Percentiles rank a stretch among this genome's conserved stretches.
Conservation (phyloP, 768 basidiomycete species). For the Suillus bovinus region DNA sequence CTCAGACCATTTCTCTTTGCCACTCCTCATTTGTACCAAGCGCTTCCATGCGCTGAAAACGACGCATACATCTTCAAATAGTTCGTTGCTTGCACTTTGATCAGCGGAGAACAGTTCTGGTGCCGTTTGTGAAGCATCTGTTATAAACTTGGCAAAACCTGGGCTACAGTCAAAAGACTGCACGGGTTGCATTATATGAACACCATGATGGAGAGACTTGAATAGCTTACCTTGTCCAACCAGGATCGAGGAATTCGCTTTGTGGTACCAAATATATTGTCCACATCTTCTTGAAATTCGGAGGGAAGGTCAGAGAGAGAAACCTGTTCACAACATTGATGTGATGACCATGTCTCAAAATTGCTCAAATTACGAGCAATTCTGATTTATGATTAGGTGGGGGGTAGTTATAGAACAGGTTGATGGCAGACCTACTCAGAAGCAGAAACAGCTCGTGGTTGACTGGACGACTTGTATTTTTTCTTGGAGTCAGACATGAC, state of each 20-base stretch:
- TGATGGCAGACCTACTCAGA: conserved; percentile 46
- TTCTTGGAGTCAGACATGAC: conserved; percentile 12
- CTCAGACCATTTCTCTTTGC: conserved; percentile 51
- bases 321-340: conserved; percentile 52
- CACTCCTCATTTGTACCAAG: conserved; percentile 42
- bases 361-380: conserved; percentile 48
- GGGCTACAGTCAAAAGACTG: conserved; percentile 5
- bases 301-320: conserved; percentile 46
- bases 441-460: conserved; percentile 43
- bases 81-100: conserved; percentile 17
- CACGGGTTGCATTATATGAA: not conserved
- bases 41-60: conserved; percentile 49
- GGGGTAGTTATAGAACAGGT: not conserved
- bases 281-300: conserved; percentile 37
- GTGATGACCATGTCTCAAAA: conserved; percentile 53
- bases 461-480: conserved; percentile 17
- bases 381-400: conserved; percentile 27
- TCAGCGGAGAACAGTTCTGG: conserved; percentile 42
- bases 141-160: conserved; percentile 21
- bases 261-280: conserved; percentile 39
- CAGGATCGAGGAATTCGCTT: conserved; percentile 41
- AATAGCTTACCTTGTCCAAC: conserved; percentile 39
- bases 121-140: conserved; percentile 32
- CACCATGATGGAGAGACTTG: not conserved
- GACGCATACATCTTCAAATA: conserved; percentile 39